Evolutionary conservation across 1,284 basidiomycete species (phyloP).

Genomic region (Ustilago nuda): DNA sequence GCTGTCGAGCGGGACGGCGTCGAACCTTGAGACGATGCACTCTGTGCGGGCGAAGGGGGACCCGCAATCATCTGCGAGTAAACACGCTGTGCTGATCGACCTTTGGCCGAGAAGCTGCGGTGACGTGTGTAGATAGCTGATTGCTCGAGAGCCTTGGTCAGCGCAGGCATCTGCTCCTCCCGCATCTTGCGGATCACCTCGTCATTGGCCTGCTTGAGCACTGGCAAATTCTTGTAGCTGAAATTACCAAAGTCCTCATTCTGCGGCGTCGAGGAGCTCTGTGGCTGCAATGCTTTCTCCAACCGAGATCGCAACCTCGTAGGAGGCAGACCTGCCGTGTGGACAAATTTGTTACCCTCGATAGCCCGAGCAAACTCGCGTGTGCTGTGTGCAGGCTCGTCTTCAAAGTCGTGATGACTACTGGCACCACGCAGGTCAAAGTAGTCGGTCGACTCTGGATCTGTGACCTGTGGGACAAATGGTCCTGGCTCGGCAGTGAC

Average conservation of each 20-base stretch:
- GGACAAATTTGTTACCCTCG: conserved; percentile 53
- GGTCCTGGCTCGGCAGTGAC: conserved; percentile 88
- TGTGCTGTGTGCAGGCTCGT: conserved; percentile 72
- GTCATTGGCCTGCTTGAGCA: conserved; percentile 98
- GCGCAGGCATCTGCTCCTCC: conserved; percentile 69
- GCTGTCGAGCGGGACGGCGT: conserved; percentile 82
- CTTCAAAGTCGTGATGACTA: conserved; percentile 86
- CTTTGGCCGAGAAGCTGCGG: conserved; percentile 59
- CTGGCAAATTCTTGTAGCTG: conserved; percentile 96
- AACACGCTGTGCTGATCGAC: conserved; percentile 52
- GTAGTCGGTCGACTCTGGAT: conserved; percentile 98
- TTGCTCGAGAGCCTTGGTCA: conserved; percentile 56
- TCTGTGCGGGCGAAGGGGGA: conserved; percentile 82
- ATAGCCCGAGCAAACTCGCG: conserved; percentile 55
- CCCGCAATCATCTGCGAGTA: conserved; percentile 41
- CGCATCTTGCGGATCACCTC: conserved; percentile 92
- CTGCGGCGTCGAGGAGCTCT: conserved; percentile 24
- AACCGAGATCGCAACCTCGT: conserved; percentile 41
- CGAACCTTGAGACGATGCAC: conserved; percentile 90
- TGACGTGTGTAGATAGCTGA: conserved; percentile 56
- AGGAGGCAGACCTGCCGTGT: conserved; percentile 69
- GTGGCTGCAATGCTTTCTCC: conserved; percentile 35
- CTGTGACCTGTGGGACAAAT: conserved; percentile 93
- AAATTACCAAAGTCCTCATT: conserved; percentile 95
- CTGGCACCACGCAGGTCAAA: conserved; percentile 95